Conservation (phyloP, 176 grass and related monocot species). For the Musa itinerans region DNA sequence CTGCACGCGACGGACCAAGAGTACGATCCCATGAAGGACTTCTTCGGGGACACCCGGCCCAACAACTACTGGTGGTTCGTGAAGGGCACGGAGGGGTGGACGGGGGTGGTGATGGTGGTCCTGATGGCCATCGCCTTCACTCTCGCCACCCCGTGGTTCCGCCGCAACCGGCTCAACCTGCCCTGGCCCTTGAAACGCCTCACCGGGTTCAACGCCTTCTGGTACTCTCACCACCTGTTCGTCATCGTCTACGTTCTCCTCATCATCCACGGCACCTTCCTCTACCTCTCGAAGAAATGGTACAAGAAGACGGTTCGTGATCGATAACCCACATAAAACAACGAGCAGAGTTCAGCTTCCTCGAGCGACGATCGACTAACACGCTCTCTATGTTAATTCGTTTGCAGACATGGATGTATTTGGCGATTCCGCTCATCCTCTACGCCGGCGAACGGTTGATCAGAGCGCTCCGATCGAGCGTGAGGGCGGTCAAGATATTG, state of each 20-base stretch:
- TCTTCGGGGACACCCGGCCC: constrained; percentile 44
- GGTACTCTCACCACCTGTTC: constrained; percentile 97
- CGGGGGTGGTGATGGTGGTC: constrained; percentile 62
- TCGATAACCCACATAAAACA: not conserved
- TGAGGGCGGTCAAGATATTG: constrained; percentile 63
- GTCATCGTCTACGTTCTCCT: constrained; percentile 82
- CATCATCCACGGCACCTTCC: constrained; percentile 62
- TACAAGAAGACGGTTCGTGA: constrained; percentile 63
- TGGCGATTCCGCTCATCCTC: constrained; percentile 48
- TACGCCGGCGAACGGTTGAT: constrained; percentile 66
- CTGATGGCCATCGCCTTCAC: constrained; percentile 75
- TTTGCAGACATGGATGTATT: constrained; percentile 88
- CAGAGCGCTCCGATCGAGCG: constrained; percentile 57
- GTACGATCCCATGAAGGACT: constrained; percentile 56
- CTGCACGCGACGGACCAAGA: constrained; percentile 42
- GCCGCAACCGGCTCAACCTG: constrained; percentile 34
- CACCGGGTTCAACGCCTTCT: constrained; percentile 98
- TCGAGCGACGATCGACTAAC: no score
- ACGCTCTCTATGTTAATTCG: not conserved
- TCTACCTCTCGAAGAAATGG: constrained; percentile 70
- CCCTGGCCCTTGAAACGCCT: constrained; percentile 30
- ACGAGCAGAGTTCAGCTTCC: no score
- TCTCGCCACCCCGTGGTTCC: constrained; percentile 82
- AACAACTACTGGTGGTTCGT: constrained; percentile 95
- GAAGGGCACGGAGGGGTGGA: constrained; percentile 86